Evolutionary conservation across 2,329 filamentous ascomycete species (phyloP), one percentile per base, ranked within the genome.

Genomic region (Pestalotiopsis sp.): DNA sequence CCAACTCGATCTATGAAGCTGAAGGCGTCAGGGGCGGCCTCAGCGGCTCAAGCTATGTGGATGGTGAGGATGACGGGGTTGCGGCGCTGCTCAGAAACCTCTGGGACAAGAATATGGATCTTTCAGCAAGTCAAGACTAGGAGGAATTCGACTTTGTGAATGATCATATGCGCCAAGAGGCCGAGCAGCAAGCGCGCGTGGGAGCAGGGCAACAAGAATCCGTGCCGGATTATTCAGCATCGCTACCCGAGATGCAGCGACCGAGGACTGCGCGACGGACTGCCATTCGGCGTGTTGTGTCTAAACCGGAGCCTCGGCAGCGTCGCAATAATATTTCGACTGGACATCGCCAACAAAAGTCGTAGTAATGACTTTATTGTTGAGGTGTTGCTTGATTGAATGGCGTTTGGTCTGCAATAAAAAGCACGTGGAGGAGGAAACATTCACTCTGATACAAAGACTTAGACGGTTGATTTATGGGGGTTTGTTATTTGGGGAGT

Each of bases 21-120:
- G 84, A 85, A 38, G 83, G 85, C n/a, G 82, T 80, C 31, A 77
- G 79, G 20, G 82, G 78, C 23, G 73, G 76, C 5, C 77, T 87
- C 1, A 88, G 86, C 68, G 86, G 85, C 2, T 80, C 83, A 11
- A 87, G 85, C 67, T 77, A 85, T 2, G 82, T 83, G 0, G 84
- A 85, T n/a, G 80, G 79, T 3, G 82, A 84, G 31, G 84, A 87
- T 63, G 84, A 87, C 64, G 84, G 82, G 11, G 85, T 87, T 1
- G 79, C 83, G 1, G 80, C 84, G 4, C 73, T 90, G 58, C 78
- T 91, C 66, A 81, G 88, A 67, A 87, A 86, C 70, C 77, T 91
- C 63, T 91, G 89, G 89, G 88, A 91, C 60, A 90, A 87, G 81
- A 86, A 83, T 63, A 80, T 84, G 77, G 87, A 90, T 73, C 78